Conservation (phyloP, 2,329 filamentous ascomycete genomes). For the Rutstroemia sp. region DNA sequence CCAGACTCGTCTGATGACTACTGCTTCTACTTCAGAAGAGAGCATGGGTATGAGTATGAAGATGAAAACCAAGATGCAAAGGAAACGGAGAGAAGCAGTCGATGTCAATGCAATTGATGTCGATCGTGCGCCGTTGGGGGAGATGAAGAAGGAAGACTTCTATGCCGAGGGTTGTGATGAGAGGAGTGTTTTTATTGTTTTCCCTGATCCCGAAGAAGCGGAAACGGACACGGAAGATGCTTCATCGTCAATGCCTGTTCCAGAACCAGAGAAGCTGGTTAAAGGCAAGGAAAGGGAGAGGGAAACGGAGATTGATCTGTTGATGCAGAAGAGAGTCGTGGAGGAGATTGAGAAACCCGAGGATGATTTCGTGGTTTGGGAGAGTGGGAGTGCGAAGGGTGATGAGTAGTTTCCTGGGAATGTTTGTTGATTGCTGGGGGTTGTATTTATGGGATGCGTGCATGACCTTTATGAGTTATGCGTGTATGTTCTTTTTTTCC, state of each 20-base stretch:
- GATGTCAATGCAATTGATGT: slow-evolving; percentile 56
- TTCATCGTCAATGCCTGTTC: not conserved
- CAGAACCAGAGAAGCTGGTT: not conserved
- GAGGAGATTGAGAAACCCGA: slow-evolving; percentile 51
- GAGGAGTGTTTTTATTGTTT: slow-evolving; percentile 52
- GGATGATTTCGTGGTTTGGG: slow-evolving; percentile 62
- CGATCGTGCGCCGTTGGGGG: slow-evolving; percentile 56
- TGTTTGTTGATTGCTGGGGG: not conserved
- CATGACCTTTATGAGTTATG: not conserved
- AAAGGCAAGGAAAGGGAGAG: slow-evolving; percentile 1
- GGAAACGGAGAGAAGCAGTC: slow-evolving; percentile 30
- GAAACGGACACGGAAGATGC: not conserved
- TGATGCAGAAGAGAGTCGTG: slow-evolving; percentile 38
- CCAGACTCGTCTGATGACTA: slow-evolving; percentile 37
- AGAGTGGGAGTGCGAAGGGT: slow-evolving; percentile 58
- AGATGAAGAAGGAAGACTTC: slow-evolving; percentile 61
- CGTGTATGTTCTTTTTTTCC: too few relatives aligned
- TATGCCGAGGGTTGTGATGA: slow-evolving; percentile 60
- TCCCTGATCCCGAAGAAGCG: slow-evolving; percentile 37
- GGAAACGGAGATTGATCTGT: slow-evolving; percentile 31
- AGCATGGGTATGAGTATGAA: slow-evolving; percentile 22
- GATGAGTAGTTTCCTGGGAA: not conserved
- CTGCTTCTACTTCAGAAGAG: not conserved
- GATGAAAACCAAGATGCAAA: slow-evolving; percentile 25
- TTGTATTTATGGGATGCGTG: not conserved